Conservation (phyloP, 768 basidiomycete genomes). For the Suillus luteus region DNA sequence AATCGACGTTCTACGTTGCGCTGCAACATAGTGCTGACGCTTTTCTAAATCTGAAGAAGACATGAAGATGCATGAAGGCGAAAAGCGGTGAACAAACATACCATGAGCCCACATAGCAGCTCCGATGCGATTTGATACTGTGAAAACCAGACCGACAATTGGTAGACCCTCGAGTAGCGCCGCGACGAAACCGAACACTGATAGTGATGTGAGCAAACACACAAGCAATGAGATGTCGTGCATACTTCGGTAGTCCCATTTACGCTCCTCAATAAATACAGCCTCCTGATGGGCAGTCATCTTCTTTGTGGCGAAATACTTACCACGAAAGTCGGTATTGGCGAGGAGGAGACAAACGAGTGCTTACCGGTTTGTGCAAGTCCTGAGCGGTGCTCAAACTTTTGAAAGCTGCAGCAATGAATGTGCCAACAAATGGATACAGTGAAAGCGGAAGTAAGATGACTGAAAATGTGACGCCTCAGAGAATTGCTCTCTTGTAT, state of each 20-base stretch:
- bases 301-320: constrained; percentile 86
- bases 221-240: constrained; percentile 1
- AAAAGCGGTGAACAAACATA: constrained; percentile 30
- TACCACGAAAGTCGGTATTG: background rate
- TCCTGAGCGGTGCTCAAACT: constrained; percentile 66
- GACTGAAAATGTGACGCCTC: constrained; percentile 35
- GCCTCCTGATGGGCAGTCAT: constrained; percentile 73
- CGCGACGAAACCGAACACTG: constrained; percentile 85
- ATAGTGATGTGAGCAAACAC: background rate
- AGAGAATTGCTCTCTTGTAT: background rate
- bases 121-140: constrained; percentile 84
- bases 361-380: constrained; percentile 66
- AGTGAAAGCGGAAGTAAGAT: constrained; percentile 63
- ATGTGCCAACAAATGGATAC: constrained; percentile 68
- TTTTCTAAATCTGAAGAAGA: constrained; percentile 60
- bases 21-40: constrained; percentile 48
- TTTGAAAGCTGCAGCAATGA: constrained; percentile 64
- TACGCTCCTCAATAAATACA: constrained; percentile 84
- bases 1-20: constrained; percentile 5
- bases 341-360: background rate
- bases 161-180: constrained; percentile 82
- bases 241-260: constrained; percentile 83
- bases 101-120: constrained; percentile 95
- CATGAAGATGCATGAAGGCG: background rate
- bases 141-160: constrained; percentile 78